phyloP scores from a whole-genome alignment of 768 basidiomycete genomes.

The Tricholoma furcatifolium region DNA sequence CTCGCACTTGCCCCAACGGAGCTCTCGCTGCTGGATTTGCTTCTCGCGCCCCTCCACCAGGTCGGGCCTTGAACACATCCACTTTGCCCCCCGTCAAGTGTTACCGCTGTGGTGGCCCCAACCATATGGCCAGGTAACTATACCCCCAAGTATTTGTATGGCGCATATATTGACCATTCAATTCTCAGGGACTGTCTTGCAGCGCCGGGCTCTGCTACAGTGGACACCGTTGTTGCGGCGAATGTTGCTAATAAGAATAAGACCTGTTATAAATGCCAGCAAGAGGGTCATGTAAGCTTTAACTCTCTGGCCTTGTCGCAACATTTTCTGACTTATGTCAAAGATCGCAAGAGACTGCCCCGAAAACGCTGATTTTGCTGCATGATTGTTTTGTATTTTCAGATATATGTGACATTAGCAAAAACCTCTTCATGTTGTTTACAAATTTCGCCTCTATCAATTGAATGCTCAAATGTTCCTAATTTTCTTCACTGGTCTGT shows the following conservation, averaged over 20 bases:
- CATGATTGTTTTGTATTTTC: slow-evolving; percentile 27
- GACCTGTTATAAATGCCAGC: slow-evolving; percentile 87
- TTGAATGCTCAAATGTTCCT: slow-evolving; percentile 2
- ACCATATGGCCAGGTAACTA: slow-evolving; percentile 76
- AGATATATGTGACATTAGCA: neutral
- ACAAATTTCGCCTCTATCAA: slow-evolving; percentile 8
- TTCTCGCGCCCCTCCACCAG: slow-evolving; percentile 70
- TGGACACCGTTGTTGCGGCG: slow-evolving; percentile 43
- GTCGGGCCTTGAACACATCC: slow-evolving; percentile 72
- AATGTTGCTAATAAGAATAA: slow-evolving; percentile 58
- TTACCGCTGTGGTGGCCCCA: slow-evolving; percentile 86
- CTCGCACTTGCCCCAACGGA: slow-evolving; percentile 65
- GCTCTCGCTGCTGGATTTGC: slow-evolving; percentile 49
- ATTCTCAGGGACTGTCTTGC: slow-evolving; percentile 76
- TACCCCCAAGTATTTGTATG: slow-evolving; percentile 5
- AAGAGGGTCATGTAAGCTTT: slow-evolving; percentile 78
- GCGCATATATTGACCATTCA: slow-evolving; percentile 3
- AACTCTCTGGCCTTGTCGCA: neutral
- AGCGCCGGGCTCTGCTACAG: slow-evolving; percentile 60
- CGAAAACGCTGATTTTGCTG: slow-evolving; percentile 51
- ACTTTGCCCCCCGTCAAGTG: slow-evolving; percentile 84
- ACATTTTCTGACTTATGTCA: slow-evolving; percentile 8
- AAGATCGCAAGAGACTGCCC: slow-evolving; percentile 70
- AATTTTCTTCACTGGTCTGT: slow-evolving; percentile 3
- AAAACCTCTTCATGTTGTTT: slow-evolving; percentile 9